Percentiles rank a stretch among this genome's conserved stretches.
Evolutionary conservation across 169 alveolate genomes (phyloP).

Genomic region (Cyclospora cayetanensis): DNA sequence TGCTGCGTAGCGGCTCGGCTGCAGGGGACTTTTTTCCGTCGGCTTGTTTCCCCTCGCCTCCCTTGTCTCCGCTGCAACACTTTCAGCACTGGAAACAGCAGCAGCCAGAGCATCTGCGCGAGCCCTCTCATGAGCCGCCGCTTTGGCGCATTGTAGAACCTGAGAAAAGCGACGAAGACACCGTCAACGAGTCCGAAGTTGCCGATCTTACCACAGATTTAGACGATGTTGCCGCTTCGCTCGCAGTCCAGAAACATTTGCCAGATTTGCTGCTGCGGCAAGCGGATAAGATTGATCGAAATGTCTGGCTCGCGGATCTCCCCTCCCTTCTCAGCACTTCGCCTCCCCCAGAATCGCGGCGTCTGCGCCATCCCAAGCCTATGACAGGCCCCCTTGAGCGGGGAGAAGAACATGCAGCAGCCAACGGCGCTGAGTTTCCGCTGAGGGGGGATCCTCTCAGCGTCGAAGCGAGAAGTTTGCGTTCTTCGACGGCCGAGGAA

Average conservation of each 20-base stretch:
- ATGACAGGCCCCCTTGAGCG: no score
- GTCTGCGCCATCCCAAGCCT: no score
- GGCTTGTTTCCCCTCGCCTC: neutral
- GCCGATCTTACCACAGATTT: neutral
- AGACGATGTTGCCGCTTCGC: constrained; percentile 21
- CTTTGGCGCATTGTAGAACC: constrained; percentile 6
- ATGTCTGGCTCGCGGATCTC: constrained; percentile 15
- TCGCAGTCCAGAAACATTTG: neutral
- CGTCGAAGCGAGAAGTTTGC: no score
- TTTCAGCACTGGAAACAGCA: constrained; percentile 3
- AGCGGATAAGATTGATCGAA: neutral
- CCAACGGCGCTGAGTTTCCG: no score
- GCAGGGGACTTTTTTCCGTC: neutral
- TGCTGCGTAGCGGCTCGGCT: neutral
- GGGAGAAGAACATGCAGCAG: no score
- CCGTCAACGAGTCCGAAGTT: neutral
- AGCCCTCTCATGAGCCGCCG: no score
- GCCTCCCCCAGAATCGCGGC: neutral
- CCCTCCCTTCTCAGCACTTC: neutral
- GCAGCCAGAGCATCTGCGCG: constrained; percentile 20
- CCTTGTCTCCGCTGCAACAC: neutral
- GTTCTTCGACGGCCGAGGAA: no score
- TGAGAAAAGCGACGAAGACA: neutral
- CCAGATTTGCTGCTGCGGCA: constrained; percentile 47
- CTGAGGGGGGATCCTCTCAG: no score